phyloP scores from a whole-genome alignment of 192 early-diverging fungal genomes.

The Jimgerdemannia flammicorona region DNA sequence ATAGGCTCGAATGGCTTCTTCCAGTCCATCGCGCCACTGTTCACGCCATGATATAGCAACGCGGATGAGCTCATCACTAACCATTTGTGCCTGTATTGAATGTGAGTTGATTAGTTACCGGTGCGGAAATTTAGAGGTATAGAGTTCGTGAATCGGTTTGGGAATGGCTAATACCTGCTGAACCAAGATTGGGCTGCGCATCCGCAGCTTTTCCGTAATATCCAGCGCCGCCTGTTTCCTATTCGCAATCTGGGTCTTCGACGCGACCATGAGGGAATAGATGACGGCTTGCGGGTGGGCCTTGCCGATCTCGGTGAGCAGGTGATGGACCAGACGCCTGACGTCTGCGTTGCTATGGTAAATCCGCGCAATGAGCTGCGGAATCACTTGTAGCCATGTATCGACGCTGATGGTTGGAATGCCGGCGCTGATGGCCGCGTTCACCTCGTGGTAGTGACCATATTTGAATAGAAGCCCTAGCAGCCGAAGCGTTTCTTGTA shows the following conservation, averaged over 20 bases:
- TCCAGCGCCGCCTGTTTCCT: constrained; percentile 77
- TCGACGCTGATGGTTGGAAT: constrained; percentile 83
- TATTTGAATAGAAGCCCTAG: constrained; percentile 97
- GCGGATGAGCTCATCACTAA: constrained; percentile 96
- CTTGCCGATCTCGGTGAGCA: constrained; percentile 88
- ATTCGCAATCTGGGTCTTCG: constrained; percentile 77
- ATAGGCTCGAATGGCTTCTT: constrained; percentile 80
- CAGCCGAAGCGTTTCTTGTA: constrained; percentile 92
- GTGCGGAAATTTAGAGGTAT: too few species aligned
- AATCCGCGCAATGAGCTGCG: constrained; percentile 93
- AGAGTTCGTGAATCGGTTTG: too few species aligned
- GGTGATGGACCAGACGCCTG: constrained; percentile 79
- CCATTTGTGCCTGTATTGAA: constrained; percentile 72
- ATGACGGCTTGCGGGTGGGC: constrained; percentile 96
- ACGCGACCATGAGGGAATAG: constrained; percentile 94
- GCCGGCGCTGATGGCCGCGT: constrained; percentile 73
- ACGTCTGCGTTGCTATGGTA: constrained; percentile 76
- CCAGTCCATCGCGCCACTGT: constrained; percentile 95
- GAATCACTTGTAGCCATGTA: constrained; percentile 97
- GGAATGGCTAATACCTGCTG: constrained; percentile 27
- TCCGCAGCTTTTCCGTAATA: constrained; percentile 89
- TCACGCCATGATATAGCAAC: constrained; percentile 95
- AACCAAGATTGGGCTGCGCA: constrained; percentile 78
- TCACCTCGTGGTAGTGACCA: constrained; percentile 83
- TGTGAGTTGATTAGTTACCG: too few species aligned